Percentiles rank a stretch among this genome's conserved stretches.
Evolutionary conservation across 176 grass and related monocot genomes (phyloP).

Genomic region (Oryza rufipogon): DNA sequence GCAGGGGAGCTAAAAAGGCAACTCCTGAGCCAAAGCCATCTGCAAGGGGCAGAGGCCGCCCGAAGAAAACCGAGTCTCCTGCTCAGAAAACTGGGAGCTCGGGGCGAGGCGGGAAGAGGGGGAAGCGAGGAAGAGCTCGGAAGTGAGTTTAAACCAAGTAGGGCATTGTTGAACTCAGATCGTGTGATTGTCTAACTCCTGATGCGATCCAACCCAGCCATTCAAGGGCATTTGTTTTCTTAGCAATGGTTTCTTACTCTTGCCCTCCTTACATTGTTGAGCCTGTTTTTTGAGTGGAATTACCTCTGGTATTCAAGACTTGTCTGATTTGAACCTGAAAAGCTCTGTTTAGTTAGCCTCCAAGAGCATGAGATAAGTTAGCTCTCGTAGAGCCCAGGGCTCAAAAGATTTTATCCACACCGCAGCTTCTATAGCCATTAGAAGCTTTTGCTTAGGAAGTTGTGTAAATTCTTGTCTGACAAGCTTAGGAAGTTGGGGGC

Average conservation of each 20-base stretch:
- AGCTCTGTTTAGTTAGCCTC: not conserved
- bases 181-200: conserved; percentile 38
- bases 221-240: conserved; percentile 29
- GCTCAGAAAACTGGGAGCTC: conserved; percentile 47
- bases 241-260: not conserved
- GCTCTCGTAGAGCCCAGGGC: not conserved
- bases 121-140: conserved; percentile 46
- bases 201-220: conserved; percentile 19
- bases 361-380: not conserved
- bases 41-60: conserved; percentile 68
- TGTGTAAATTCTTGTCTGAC: too few species aligned
- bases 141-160: conserved; percentile 37
- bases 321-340: not conserved
- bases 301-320: conserved; percentile 22
- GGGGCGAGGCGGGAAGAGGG: conserved; percentile 51
- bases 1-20: conserved; percentile 57
- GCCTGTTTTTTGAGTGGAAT: not conserved
- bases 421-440: too few species aligned
- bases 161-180: conserved; percentile 21
- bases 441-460: too few species aligned
- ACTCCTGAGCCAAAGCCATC: conserved; percentile 46
- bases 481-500: not conserved
- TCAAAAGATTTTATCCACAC: not conserved
- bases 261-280: not conserved
- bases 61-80: conserved; percentile 58